Conservation (phyloP, 805 yeast genomes). For the Myxozyma neotropica region DNA sequence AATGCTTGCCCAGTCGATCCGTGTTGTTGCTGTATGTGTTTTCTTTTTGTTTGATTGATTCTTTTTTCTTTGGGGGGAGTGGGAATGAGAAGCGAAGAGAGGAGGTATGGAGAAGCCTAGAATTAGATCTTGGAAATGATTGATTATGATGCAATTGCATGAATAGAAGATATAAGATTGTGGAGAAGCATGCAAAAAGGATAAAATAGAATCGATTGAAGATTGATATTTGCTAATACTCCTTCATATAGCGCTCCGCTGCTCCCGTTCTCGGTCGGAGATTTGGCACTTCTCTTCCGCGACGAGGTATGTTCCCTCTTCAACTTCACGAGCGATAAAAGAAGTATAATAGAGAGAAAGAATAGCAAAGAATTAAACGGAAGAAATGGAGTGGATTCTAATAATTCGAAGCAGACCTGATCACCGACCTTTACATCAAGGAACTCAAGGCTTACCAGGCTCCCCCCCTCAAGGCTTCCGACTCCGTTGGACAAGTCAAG, state of each 20-base stretch:
- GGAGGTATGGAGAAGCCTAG: no score
- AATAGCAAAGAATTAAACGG: background rate
- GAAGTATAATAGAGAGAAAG: background rate
- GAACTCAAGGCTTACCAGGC: conserved; percentile 91
- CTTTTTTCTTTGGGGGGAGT: no score
- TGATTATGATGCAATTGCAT: no score
- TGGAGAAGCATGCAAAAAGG: background rate
- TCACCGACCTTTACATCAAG: conserved; percentile 82
- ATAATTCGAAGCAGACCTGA: conserved; percentile 50
- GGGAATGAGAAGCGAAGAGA: no score
- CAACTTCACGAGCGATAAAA: background rate
- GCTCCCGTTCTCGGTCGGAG: conserved; percentile 27
- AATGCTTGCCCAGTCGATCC: conserved; percentile 30
- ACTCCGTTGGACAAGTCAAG: conserved; percentile 76
- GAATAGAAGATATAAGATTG: background rate
- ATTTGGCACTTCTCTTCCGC: conserved; percentile 25
- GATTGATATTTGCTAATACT: background rate
- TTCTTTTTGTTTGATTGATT: background rate
- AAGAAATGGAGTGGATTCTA: background rate
- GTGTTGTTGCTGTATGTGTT: conserved; percentile 28
- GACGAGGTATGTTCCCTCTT: conserved; percentile 27
- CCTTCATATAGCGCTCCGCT: conserved; percentile 21
- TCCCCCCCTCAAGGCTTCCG: conserved; percentile 68
- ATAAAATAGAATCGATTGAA: background rate
- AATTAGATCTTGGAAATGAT: no score